These are phyloP conservation scores for Leccinum broughii DNA, from an alignment of 768 basidiomycete genomes.

Conservation along the genomic window DNA sequence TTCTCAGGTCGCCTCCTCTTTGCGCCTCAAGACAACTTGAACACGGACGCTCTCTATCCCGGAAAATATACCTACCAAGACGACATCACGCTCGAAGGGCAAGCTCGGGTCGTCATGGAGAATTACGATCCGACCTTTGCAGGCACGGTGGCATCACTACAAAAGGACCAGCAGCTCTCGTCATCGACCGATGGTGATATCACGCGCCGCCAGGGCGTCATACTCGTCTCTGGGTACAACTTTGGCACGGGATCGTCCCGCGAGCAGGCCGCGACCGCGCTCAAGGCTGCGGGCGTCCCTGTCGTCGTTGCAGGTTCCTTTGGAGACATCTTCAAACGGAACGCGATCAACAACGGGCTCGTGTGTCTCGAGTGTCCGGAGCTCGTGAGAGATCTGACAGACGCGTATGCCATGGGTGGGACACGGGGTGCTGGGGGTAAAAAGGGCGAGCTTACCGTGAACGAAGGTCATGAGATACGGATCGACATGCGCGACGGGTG, in stretches of 20 bases:
- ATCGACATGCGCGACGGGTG: constrained; percentile 72
- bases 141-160: constrained; percentile 56
- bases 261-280: constrained; percentile 97
- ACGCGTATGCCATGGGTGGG: constrained; percentile 69
- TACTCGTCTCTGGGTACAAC: constrained; percentile 94
- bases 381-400: constrained; percentile 82
- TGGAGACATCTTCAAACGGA: constrained; percentile 99
- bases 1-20: constrained; percentile 91
- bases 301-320: constrained; percentile 97
- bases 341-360: constrained; percentile 97
- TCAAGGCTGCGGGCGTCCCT: constrained; percentile 90
- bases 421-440: constrained; percentile 75
- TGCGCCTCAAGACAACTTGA: constrained; percentile 94
- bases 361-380: constrained; percentile 94
- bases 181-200: constrained; percentile 10
- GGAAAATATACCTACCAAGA: constrained; percentile 99
- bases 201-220: constrained; percentile 58
- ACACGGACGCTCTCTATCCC: constrained; percentile 98
- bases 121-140: constrained; percentile 96
- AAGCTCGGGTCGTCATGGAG: constrained; percentile 98
- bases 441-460: constrained; percentile 82
- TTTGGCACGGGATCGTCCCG: constrained; percentile 98
- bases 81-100: constrained; percentile 92
- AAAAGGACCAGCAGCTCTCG: constrained; percentile 26
- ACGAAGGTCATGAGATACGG: constrained; percentile 62